These are phyloP conservation scores for Cordyceps fumosorosea DNA, from an alignment of 2,329 filamentous ascomycete genomes.

Conservation along the genomic window DNA sequence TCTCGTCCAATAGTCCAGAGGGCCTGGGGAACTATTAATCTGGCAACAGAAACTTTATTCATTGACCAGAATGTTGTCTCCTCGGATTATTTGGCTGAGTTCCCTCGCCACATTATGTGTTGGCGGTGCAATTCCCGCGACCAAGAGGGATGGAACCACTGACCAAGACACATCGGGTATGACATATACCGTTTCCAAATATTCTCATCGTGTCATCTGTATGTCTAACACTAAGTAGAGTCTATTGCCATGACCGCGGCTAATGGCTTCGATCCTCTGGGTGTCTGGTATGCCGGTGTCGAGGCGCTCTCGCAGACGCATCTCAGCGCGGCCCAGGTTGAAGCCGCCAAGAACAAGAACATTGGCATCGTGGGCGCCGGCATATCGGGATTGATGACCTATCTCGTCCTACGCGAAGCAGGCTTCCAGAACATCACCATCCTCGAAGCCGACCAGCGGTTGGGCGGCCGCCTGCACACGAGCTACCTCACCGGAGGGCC, in stretches of 20 bases:
- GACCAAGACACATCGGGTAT: background rate
- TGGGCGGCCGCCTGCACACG: constrained; percentile 59
- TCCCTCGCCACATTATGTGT: background rate
- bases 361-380: constrained; percentile 61
- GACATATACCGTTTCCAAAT: background rate
- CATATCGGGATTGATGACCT: constrained; percentile 59
- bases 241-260: constrained; percentile 43
- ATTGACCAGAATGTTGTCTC: background rate
- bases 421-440: constrained; percentile 57
- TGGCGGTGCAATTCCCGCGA: background rate
- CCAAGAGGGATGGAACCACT: background rate
- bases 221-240: constrained; percentile 5
- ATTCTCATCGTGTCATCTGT: background rate
- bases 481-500: constrained; percentile 53
- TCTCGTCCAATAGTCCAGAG: too few species aligned
- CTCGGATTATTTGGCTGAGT: background rate
- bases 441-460: constrained; percentile 51
- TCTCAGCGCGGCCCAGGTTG: constrained; percentile 29
- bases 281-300: constrained; percentile 57
- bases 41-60: too few species aligned
- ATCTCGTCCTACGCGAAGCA: constrained; percentile 40
- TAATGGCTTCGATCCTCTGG: constrained; percentile 37
- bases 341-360: constrained; percentile 33
- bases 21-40: too few species aligned
- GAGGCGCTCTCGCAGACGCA: constrained; percentile 49